Evolutionary conservation across 805 yeast genomes (phyloP).

Genomic region (Suhomyces canberraensis): DNA sequence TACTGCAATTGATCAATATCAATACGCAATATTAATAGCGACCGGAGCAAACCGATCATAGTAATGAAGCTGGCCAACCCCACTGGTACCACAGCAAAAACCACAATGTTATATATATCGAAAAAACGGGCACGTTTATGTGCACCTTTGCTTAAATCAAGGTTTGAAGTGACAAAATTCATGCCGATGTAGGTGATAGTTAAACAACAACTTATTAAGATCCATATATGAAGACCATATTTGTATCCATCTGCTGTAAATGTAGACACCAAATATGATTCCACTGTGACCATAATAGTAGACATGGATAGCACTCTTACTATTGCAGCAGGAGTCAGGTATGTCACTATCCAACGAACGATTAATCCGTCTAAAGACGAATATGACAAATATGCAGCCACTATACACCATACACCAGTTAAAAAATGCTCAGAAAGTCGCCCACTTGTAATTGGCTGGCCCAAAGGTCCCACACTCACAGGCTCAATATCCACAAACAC

Average conservation of each 20-base stretch:
- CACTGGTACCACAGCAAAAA: slow-evolving; percentile 97
- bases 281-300: slow-evolving; percentile 64
- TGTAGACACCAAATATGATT: slow-evolving; percentile 62
- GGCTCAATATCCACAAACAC: slow-evolving; percentile 19
- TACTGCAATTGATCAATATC: slow-evolving; percentile 40
- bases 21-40: slow-evolving; percentile 68
- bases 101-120: slow-evolving; percentile 83
- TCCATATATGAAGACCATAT: slow-evolving; percentile 87
- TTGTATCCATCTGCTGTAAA: slow-evolving; percentile 65
- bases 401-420: slow-evolving; percentile 91
- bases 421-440: slow-evolving; percentile 74
- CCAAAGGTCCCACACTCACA: slow-evolving; percentile 1
- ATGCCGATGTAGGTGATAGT: slow-evolving; percentile 81
- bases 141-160: slow-evolving; percentile 47
- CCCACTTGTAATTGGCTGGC: slow-evolving; percentile 45
- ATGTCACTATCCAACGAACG: slow-evolving; percentile 91
- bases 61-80: slow-evolving; percentile 93
- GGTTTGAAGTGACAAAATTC: slow-evolving; percentile 79
- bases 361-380: slow-evolving; percentile 84
- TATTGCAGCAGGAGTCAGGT: slow-evolving; percentile 84
- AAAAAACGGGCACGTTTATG: slow-evolving; percentile 59
- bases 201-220: slow-evolving; percentile 77
- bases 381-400: slow-evolving; percentile 79
- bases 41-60: slow-evolving; percentile 78
- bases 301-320: slow-evolving; percentile 83